These are phyloP conservation scores for Mycosphaerella sp. DNA, from an alignment of 2,329 filamentous ascomycete genomes.

Conservation along the genomic window DNA sequence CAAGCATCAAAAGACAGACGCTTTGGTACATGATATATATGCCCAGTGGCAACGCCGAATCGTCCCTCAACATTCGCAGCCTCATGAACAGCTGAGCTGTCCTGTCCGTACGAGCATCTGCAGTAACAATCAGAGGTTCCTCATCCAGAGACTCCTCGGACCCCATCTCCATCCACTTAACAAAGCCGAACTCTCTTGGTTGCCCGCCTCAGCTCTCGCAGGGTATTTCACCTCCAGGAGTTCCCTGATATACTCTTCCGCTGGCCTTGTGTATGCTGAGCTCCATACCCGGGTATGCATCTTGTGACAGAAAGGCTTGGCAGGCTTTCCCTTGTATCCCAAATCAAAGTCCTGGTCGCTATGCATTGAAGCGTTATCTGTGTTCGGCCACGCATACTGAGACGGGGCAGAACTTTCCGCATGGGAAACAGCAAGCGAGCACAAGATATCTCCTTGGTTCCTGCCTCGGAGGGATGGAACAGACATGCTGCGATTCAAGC, in stretches of 20 bases:
- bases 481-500: too few species aligned
- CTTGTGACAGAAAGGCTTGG: conserved; percentile 13
- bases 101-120: background rate
- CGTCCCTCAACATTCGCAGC: background rate
- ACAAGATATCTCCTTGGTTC: too few species aligned
- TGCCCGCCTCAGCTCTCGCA: background rate
- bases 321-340: conserved; percentile 19
- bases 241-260: conserved; percentile 21
- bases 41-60: too few species aligned
- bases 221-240: conserved; percentile 23
- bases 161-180: background rate
- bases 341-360: conserved; percentile 9
- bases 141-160: background rate
- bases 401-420: background rate
- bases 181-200: background rate
- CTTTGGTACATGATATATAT: too few species aligned
- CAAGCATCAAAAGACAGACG: too few species aligned
- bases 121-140: background rate
- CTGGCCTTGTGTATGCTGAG: conserved; percentile 24
- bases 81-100: background rate
- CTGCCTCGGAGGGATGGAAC: too few species aligned
- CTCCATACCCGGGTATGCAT: conserved; percentile 19
- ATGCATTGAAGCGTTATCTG: conserved; percentile 1
- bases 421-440: too few species aligned
- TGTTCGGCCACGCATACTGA: background rate